Conservation (phyloP, 2,329 filamentous ascomycete species). For the Apiospora phragmitis region DNA sequence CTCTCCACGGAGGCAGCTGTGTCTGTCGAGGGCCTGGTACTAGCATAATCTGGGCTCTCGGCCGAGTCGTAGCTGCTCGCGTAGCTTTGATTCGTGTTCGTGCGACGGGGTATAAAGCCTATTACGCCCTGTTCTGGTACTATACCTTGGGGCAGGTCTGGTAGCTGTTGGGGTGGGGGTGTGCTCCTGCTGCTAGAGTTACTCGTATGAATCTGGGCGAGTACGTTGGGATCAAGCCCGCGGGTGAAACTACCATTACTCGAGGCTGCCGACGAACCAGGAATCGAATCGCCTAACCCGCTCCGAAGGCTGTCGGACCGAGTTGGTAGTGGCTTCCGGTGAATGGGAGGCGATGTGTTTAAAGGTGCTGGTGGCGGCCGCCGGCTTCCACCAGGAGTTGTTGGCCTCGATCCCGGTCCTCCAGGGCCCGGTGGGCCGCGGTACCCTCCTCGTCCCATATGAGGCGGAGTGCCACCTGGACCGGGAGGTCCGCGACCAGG, state of each 20-base stretch:
- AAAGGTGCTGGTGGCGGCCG: slow-evolving; percentile 25
- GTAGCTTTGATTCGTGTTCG: slow-evolving; percentile 36
- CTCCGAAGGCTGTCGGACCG: slow-evolving; percentile 36
- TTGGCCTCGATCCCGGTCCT: slow-evolving; percentile 23
- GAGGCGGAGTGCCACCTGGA: slow-evolving; percentile 26
- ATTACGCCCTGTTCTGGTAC: slow-evolving; percentile 15
- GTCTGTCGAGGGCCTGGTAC: slow-evolving; percentile 58
- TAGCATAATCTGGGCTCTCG: slow-evolving; percentile 76
- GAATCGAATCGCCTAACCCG: slow-evolving; percentile 39
- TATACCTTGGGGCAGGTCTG: neutral
- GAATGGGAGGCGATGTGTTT: slow-evolving; percentile 44
- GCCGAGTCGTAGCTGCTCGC: slow-evolving; percentile 58
- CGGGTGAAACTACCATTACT: slow-evolving; percentile 41
- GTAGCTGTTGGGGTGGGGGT: slow-evolving; percentile 15
- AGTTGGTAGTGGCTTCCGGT: slow-evolving; percentile 53
- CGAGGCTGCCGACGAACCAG: slow-evolving; percentile 34
- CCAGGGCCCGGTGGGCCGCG: slow-evolving; percentile 24
- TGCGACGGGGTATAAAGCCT: slow-evolving; percentile 30
- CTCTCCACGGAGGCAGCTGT: slow-evolving; percentile 57
- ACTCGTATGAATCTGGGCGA: slow-evolving; percentile 45
- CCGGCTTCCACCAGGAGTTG: slow-evolving; percentile 21
- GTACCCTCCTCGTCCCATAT: slow-evolving; percentile 27
- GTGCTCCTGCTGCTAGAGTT: slow-evolving; percentile 28
- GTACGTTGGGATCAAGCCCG: slow-evolving; percentile 48
- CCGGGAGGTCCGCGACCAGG: slow-evolving; percentile 26